Evolutionary conservation across 2,329 filamentous ascomycete species (phyloP).

Genomic region (Alternaria panax): DNA sequence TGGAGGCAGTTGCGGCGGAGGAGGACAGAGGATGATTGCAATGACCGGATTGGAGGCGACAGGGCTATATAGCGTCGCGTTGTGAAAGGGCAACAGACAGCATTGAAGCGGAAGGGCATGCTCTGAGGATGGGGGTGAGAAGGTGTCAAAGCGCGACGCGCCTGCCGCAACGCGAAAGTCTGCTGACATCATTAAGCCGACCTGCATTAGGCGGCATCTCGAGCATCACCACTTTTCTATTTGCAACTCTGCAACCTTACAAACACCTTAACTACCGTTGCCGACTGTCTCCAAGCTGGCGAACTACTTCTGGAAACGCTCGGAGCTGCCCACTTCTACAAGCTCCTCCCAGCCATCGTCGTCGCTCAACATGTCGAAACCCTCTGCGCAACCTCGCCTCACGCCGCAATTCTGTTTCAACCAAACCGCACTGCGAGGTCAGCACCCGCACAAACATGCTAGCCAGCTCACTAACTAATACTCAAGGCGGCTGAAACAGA

Average conservation of each 20-base stretch:
- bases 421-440: constrained; percentile 59
- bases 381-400: constrained; percentile 50
- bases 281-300: constrained; percentile 32
- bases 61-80: constrained; percentile 11
- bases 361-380: constrained; percentile 50
- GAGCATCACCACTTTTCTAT: constrained; percentile 20
- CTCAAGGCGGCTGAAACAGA: constrained; percentile 62
- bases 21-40: constrained; percentile 11
- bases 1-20: constrained; percentile 11
- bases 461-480: constrained; percentile 47
- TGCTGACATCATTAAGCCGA: constrained; percentile 44
- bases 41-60: constrained; percentile 10
- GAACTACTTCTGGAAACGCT: constrained; percentile 40
- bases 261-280: not conserved
- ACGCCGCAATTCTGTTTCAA: constrained; percentile 62
- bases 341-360: constrained; percentile 9
- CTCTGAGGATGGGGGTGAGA: constrained; percentile 28
- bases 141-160: constrained; percentile 36
- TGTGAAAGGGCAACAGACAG: constrained; percentile 26
- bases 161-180: constrained; percentile 29
- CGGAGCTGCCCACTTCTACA: constrained; percentile 18
- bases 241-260: constrained; percentile 2
- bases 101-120: constrained; percentile 44
- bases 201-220: constrained; percentile 22
- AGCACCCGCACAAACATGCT: constrained; percentile 5